A percentile compares a stretch with the other conserved stretches of the same genome.
Conservation (phyloP, 441 rosid species). For the Aquilaria agallochum region DNA sequence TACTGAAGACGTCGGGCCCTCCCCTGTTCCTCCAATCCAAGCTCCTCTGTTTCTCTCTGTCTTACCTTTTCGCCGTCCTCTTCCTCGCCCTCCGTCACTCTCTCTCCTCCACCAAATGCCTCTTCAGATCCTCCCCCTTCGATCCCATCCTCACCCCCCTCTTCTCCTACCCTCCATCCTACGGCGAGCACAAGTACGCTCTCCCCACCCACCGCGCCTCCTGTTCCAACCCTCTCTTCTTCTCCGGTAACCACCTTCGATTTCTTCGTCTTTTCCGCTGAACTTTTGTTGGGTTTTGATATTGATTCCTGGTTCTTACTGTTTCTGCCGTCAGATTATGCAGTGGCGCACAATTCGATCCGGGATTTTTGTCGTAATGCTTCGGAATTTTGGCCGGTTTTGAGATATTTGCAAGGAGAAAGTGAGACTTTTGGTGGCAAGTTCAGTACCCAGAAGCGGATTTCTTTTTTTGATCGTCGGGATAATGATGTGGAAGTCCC, state of each 20-base stretch:
- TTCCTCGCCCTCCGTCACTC: slow-evolving; percentile 47
- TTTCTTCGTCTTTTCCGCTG: neutral
- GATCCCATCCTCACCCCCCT: slow-evolving; percentile 68
- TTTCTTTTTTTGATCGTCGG: slow-evolving; percentile 53
- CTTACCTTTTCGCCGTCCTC: slow-evolving; percentile 56
- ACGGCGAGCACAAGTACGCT: slow-evolving; percentile 81
- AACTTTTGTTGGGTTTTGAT: neutral
- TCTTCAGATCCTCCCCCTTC: slow-evolving; percentile 79
- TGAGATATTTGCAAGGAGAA: slow-evolving; percentile 53
- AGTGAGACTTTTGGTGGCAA: slow-evolving; percentile 63
- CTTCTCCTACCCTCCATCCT: slow-evolving; percentile 71
- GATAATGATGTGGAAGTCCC: slow-evolving; percentile 48
- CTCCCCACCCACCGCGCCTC: slow-evolving; percentile 64
- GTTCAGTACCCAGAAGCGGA: slow-evolving; percentile 41
- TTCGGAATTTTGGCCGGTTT: slow-evolving; percentile 18
- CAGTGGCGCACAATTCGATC: slow-evolving; percentile 52
- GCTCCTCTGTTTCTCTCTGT: slow-evolving; percentile 64
- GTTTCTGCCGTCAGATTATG: slow-evolving; percentile 47
- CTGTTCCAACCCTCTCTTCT: slow-evolving; percentile 63
- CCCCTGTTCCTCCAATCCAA: slow-evolving; percentile 74
- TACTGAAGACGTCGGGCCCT: neutral
- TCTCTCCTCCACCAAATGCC: slow-evolving; percentile 53
- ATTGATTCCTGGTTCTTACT: slow-evolving; percentile 5
- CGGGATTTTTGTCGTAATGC: slow-evolving; percentile 34
- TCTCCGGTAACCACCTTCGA: slow-evolving; percentile 43